phyloP scores from a whole-genome alignment of 1,284 basidiomycete genomes.

The Naganishia albida region DNA sequence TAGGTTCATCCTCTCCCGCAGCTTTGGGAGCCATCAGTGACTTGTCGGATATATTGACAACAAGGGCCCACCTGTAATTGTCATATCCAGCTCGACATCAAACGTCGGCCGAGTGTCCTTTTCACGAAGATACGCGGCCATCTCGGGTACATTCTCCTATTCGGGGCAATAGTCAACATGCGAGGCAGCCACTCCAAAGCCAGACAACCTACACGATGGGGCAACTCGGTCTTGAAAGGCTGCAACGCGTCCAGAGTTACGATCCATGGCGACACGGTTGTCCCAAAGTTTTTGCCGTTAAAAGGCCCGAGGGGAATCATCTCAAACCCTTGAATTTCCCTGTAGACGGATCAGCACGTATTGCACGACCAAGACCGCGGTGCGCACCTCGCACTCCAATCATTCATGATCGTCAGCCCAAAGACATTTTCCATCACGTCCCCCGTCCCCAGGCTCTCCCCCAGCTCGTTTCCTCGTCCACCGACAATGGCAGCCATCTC shows the following conservation, averaged over 20 bases:
- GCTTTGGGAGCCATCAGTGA: constrained; percentile 5
- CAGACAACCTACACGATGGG: constrained; percentile 17
- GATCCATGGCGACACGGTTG: constrained; percentile 40
- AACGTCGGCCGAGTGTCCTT: constrained; percentile 9
- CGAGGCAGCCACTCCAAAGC: not conserved
- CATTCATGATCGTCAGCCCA: constrained; percentile 39
- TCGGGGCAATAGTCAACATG: constrained; percentile 32
- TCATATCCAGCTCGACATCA: constrained; percentile 29
- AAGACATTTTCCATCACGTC: constrained; percentile 38
- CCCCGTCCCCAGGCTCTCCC: constrained; percentile 34
- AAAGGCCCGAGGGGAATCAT: constrained; percentile 36
- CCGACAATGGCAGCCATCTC: constrained; percentile 39
- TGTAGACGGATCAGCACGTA: not conserved
- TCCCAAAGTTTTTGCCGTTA: constrained; percentile 43
- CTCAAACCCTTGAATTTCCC: constrained; percentile 35
- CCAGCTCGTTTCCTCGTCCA: constrained; percentile 33
- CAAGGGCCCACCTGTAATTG: constrained; percentile 8
- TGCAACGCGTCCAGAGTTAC: constrained; percentile 37
- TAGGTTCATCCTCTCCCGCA: constrained; percentile 2
- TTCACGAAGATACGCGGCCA: constrained; percentile 35
- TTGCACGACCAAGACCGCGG: not conserved
- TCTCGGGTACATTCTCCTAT: constrained; percentile 15
- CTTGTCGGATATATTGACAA: not conserved
- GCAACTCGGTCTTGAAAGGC: constrained; percentile 36
- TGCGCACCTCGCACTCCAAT: constrained; percentile 39